Percentiles rank a stretch among this genome's conserved stretches.
phyloP scores from a whole-genome alignment of 2,329 filamentous ascomycete species.

The Amauroascus verrucosus region DNA sequence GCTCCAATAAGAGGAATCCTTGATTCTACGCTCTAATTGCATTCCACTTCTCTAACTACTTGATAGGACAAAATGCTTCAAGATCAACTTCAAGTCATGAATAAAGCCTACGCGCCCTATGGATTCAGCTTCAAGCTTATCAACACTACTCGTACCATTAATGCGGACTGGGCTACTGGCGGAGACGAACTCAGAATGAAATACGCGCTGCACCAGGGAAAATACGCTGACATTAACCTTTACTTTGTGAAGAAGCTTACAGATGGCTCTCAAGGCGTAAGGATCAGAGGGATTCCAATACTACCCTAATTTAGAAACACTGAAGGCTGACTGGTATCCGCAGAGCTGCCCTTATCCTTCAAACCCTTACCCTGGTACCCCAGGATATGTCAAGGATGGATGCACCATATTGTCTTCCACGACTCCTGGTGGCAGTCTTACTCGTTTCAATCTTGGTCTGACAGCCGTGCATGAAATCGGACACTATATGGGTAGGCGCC shows the following conservation, averaged over 20 bases:
- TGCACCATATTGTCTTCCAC: conserved; percentile 49
- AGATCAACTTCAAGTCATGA: conserved; percentile 11
- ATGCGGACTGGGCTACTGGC: conserved; percentile 46
- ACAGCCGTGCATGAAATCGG: conserved; percentile 40
- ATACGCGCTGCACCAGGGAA: conserved; percentile 42
- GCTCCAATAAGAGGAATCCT: background rate
- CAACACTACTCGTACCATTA: conserved; percentile 42
- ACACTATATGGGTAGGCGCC: conserved; percentile 34
- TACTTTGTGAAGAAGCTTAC: conserved; percentile 49
- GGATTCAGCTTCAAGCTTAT: conserved; percentile 43
- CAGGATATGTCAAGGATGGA: conserved; percentile 43
- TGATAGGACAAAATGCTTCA: conserved; percentile 8
- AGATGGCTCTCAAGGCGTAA: conserved; percentile 18
- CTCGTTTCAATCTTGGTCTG: conserved; percentile 41
- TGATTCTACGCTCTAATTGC: background rate
- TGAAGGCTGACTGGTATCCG: conserved; percentile 32
- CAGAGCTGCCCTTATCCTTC: conserved; percentile 20
- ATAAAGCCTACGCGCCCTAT: conserved; percentile 34
- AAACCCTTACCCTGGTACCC: conserved; percentile 31
- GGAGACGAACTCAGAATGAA: conserved; percentile 44
- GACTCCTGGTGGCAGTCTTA: conserved; percentile 43
- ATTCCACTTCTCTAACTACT: background rate
- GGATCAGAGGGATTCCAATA: conserved; percentile 4
- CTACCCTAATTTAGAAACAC: conserved; percentile 1
- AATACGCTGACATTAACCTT: conserved; percentile 47